phyloP scores from a whole-genome alignment of 441 rosid species.

The Jatropha podagrica region DNA sequence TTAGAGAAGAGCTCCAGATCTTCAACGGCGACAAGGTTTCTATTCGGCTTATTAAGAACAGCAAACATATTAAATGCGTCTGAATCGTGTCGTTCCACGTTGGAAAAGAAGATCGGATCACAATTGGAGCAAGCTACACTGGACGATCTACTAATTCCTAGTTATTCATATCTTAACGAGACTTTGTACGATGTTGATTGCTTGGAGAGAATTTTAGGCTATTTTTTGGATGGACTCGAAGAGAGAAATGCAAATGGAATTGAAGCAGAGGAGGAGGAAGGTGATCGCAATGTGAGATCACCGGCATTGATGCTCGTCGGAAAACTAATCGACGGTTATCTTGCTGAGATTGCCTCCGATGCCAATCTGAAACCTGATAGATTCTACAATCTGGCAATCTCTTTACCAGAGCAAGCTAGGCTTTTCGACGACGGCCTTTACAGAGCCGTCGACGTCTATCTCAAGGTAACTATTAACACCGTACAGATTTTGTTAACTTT shows the following conservation, averaged over 20 bases:
- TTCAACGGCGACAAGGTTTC: constrained; percentile 63
- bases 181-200: constrained; percentile 91
- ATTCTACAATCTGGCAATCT: constrained; percentile 76
- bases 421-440: constrained; percentile 90
- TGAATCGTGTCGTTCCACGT: constrained; percentile 50
- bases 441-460: constrained; percentile 87
- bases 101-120: constrained; percentile 83
- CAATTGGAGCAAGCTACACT: constrained; percentile 90
- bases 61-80: constrained; percentile 75
- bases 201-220: constrained; percentile 71
- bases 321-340: constrained; percentile 86
- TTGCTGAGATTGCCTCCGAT: constrained; percentile 96
- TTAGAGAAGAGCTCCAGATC: constrained; percentile 61
- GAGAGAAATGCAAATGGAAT: constrained; percentile 30
- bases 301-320: constrained; percentile 79
- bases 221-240: constrained; percentile 59
- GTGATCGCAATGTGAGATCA: constrained; percentile 31
- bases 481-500: not conserved
- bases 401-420: constrained; percentile 84
- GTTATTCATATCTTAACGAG: constrained; percentile 78
- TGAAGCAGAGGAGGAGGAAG: constrained; percentile 31
- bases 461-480: constrained; percentile 53
- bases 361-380: constrained; percentile 85
- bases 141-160: constrained; percentile 92
- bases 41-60: constrained; percentile 73